These are phyloP conservation scores for Kodamaea restingae DNA, from an alignment of 805 yeast species.

Conservation along the genomic window DNA sequence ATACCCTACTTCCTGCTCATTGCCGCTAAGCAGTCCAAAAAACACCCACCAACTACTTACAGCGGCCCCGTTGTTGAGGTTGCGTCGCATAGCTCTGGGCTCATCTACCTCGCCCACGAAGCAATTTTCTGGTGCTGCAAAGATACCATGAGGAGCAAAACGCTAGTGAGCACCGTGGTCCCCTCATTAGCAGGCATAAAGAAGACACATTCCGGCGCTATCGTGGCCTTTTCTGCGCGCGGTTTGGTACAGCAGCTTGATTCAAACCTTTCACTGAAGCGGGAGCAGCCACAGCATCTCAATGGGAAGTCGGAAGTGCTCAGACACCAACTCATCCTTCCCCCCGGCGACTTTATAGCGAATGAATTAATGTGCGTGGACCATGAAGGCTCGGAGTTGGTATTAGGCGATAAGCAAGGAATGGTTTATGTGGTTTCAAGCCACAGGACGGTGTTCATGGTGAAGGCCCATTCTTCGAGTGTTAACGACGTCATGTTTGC, in stretches of 20 bases:
- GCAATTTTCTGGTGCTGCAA: slow-evolving; percentile 31
- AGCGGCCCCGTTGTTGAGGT: slow-evolving; percentile 19
- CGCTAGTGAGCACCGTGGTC: slow-evolving; percentile 34
- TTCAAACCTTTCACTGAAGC: too few relatives aligned
- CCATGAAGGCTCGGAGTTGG: not conserved
- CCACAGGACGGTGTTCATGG: slow-evolving; percentile 19
- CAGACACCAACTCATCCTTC: slow-evolving; percentile 16
- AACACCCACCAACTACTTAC: too few relatives aligned
- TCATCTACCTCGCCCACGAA: slow-evolving; percentile 37
- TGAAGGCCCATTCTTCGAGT: slow-evolving; percentile 50
- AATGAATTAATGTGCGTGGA: slow-evolving; percentile 15
- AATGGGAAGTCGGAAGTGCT: too few relatives aligned
- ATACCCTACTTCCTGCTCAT: too few relatives aligned
- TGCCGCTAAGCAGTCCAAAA: too few relatives aligned
- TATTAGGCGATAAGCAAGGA: slow-evolving; percentile 50
- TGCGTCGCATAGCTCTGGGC: slow-evolving; percentile 16
- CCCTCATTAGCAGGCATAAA: slow-evolving; percentile 39
- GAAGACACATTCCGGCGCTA: slow-evolving; percentile 23
- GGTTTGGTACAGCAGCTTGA: slow-evolving; percentile 23
- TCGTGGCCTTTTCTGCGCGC: slow-evolving; percentile 39
- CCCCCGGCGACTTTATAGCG: slow-evolving; percentile 13
- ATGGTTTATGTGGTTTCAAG: slow-evolving; percentile 24
- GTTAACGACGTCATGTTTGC: slow-evolving; percentile 44
- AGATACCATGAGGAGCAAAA: slow-evolving; percentile 3
- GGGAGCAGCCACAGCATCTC: too few relatives aligned